Percentiles rank a stretch among this genome's conserved stretches.
Conservation (phyloP, 1,139 yeast species). For the Pichia sp. region DNA sequence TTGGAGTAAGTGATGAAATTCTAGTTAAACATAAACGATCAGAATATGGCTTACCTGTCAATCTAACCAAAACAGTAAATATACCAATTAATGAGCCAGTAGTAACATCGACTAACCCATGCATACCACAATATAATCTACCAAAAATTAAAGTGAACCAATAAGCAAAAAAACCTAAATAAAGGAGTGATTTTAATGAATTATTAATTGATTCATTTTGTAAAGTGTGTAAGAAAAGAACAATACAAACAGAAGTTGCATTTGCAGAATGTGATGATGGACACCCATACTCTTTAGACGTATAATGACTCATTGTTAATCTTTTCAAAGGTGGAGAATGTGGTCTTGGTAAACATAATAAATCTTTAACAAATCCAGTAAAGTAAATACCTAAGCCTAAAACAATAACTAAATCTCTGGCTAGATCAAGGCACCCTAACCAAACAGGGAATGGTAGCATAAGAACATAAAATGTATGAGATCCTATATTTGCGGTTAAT, state of each 20-base stretch:
- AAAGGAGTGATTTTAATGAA: background rate
- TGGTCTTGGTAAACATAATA: conserved; percentile 86
- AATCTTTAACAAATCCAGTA: conserved; percentile 76
- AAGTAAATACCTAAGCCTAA: conserved; percentile 81
- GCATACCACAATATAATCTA: conserved; percentile 94
- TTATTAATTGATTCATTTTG: conserved; percentile 34
- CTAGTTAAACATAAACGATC: conserved; percentile 34
- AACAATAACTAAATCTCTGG: conserved; percentile 67
- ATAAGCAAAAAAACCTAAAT: conserved; percentile 36
- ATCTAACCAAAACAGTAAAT: conserved; percentile 39
- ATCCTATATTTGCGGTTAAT: conserved; percentile 82
- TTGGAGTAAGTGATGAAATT: conserved; percentile 28
- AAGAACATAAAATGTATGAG: conserved; percentile 88
- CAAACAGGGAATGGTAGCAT: conserved; percentile 82
- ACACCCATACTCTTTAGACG: conserved; percentile 90
- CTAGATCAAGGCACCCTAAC: conserved; percentile 60
- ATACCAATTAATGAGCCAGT: conserved; percentile 64
- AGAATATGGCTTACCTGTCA: conserved; percentile 32
- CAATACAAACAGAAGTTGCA: conserved; percentile 70
- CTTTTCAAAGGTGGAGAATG: conserved; percentile 86
- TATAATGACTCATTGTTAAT: conserved; percentile 81
- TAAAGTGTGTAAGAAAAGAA: conserved; percentile 30
- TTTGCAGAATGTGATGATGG: conserved; percentile 93
- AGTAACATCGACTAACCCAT: conserved; percentile 74
- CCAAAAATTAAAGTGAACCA: conserved; percentile 68